Conservation (phyloP, 805 yeast genomes). For the Cyberlindnera bimundalis region DNA sequence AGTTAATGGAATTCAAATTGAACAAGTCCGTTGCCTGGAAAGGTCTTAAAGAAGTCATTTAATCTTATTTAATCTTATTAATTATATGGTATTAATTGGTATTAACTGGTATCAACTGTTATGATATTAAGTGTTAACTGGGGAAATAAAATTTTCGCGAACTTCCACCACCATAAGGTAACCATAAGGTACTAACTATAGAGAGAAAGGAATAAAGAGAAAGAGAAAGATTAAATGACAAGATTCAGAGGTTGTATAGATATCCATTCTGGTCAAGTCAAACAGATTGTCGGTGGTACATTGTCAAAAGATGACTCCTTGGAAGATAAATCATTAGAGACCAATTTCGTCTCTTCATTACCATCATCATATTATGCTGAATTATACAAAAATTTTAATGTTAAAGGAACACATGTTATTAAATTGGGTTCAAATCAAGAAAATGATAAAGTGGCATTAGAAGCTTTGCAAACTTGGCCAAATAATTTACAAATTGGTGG, state of each 20-base stretch:
- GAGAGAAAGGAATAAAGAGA: no score
- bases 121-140: no score
- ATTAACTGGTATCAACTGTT: no score
- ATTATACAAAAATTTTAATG: constrained; percentile 55
- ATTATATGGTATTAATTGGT: no score
- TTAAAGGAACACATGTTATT: constrained; percentile 87
- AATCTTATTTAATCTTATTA: no score
- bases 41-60: constrained; percentile 88
- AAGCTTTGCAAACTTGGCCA: constrained; percentile 78
- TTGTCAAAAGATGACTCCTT: constrained; percentile 49
- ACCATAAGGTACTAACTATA: no score
- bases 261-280: constrained; percentile 90
- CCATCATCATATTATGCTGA: constrained; percentile 74
- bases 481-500: constrained; percentile 82
- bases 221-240: constrained; percentile 51
- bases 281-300: constrained; percentile 96
- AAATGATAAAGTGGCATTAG: constrained; percentile 78
- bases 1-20: constrained; percentile 66
- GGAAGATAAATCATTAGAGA: constrained; percentile 39
- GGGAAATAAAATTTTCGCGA: no score
- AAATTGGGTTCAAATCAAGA: constrained; percentile 75
- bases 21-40: constrained; percentile 85
- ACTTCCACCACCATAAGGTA: no score
- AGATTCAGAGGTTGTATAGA: constrained; percentile 92
- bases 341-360: constrained; percentile 76